Evolutionary conservation across 2,329 filamentous ascomycete genomes (phyloP).

Genomic region (Fusarium verrucosum): DNA sequence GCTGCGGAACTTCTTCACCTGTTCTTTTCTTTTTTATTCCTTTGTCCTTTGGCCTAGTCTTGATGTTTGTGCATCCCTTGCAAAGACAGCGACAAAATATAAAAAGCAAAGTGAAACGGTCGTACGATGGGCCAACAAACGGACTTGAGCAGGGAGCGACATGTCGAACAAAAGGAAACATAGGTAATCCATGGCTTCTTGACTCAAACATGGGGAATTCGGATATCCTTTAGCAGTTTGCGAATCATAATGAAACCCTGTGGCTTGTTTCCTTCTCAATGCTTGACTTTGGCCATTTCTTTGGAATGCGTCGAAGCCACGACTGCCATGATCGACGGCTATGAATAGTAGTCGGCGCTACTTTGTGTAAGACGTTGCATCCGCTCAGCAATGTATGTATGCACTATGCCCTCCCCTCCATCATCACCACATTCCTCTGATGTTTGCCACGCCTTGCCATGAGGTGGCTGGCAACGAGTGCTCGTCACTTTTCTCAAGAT

Average conservation of each 20-base stretch:
- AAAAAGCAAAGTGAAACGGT: slow-evolving; percentile 33
- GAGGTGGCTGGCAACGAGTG: slow-evolving; percentile 26
- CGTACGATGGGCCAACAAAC: slow-evolving; percentile 22
- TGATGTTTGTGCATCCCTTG: slow-evolving; percentile 5
- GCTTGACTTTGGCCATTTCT: slow-evolving; percentile 2
- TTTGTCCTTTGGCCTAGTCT: background rate
- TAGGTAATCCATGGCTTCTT: background rate
- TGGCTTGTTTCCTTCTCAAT: slow-evolving; percentile 29
- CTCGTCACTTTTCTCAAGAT: slow-evolving; percentile 9
- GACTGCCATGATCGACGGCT: slow-evolving; percentile 23
- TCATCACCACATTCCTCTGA: slow-evolving; percentile 28
- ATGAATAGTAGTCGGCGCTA: slow-evolving; percentile 34
- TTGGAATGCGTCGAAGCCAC: slow-evolving; percentile 4
- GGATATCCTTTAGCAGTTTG: background rate
- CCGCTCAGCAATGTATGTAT: background rate
- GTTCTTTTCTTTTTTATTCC: background rate
- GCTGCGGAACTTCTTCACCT: background rate
- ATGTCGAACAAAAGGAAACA: slow-evolving; percentile 19
- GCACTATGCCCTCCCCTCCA: slow-evolving; percentile 3
- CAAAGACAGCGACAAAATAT: background rate
- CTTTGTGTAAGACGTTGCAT: slow-evolving; percentile 23
- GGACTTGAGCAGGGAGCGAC: slow-evolving; percentile 18
- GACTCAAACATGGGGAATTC: slow-evolving; percentile 5
- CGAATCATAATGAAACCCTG: slow-evolving; percentile 14
- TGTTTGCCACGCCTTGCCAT: slow-evolving; percentile 27